Evolutionary conservation across 176 grass and related monocot species (phyloP).

Genomic region (Oryza officinalis): DNA sequence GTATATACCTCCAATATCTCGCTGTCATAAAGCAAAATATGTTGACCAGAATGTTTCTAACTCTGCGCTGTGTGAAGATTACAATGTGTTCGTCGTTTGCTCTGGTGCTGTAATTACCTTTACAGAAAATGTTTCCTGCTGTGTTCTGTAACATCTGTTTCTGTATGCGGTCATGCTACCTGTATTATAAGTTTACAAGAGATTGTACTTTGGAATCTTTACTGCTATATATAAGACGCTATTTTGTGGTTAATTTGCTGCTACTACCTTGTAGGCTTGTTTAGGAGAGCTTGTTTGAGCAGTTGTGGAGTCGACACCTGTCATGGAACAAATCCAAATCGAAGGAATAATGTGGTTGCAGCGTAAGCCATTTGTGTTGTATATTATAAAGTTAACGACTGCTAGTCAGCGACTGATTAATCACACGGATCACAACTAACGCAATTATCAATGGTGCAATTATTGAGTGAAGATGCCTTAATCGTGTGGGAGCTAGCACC

Average conservation of each 20-base stretch:
- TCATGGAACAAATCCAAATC: background rate
- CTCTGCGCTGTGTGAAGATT: constrained; percentile 8
- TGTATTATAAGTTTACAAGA: constrained; percentile 4
- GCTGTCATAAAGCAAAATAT: constrained; percentile 25
- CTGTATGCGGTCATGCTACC: background rate
- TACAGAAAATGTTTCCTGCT: constrained; percentile 23
- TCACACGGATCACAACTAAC: constrained; percentile 19
- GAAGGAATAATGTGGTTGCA: constrained; percentile 3
- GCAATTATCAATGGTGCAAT: constrained; percentile 36
- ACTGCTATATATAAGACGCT: background rate
- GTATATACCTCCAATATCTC: constrained; percentile 32
- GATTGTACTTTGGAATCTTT: background rate
- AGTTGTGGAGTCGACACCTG: constrained; percentile 40
- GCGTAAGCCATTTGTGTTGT: constrained; percentile 1
- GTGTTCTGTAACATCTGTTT: constrained; percentile 7
- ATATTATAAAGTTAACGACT: background rate
- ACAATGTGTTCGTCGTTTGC: background rate
- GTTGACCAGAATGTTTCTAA: constrained; percentile 21
- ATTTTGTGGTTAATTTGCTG: background rate
- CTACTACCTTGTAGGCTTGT: background rate
- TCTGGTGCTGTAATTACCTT: constrained; percentile 26
- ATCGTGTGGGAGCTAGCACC: constrained; percentile 26
- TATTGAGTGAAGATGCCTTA: constrained; percentile 43
- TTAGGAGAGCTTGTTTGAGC: background rate
- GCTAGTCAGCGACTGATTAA: constrained; percentile 38